Percentiles rank a stretch among this genome's conserved stretches.
Conservation (phyloP, 2,329 filamentous ascomycete genomes). For the Paradendryphiella salina region DNA sequence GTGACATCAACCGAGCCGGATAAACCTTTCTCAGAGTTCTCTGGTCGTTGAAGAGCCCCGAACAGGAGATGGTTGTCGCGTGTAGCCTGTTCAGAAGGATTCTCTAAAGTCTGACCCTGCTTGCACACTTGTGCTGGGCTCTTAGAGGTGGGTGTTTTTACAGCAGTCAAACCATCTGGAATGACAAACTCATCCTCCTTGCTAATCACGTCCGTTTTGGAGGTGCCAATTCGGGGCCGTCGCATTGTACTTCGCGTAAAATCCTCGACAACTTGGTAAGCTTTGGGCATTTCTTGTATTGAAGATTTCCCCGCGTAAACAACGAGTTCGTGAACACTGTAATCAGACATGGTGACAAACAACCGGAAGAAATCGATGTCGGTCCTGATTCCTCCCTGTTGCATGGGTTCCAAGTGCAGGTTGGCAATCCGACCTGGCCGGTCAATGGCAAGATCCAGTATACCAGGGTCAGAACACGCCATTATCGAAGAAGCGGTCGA, state of each 20-base stretch:
- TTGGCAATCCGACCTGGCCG: constrained; percentile 14
- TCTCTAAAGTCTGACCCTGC: background rate
- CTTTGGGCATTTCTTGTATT: background rate
- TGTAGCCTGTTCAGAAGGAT: background rate
- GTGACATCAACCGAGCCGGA: constrained; percentile 16
- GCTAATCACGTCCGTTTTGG: constrained; percentile 7
- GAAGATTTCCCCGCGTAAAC: constrained; percentile 14
- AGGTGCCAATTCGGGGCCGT: constrained; percentile 3
- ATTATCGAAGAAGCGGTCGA: constrained; percentile 11
- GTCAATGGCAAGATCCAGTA: constrained; percentile 22
- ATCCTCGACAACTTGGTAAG: constrained; percentile 14
- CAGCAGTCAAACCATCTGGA: constrained; percentile 27
- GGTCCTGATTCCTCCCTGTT: constrained; percentile 24
- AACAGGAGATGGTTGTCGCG: constrained; percentile 21
- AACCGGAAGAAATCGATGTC: constrained; percentile 35
- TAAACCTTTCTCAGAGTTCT: background rate
- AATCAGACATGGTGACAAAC: constrained; percentile 25
- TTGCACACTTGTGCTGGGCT: constrained; percentile 10
- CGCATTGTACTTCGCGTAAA: constrained; percentile 24
- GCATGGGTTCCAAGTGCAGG: constrained; percentile 27
- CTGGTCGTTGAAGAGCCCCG: constrained; percentile 13
- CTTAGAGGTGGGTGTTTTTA: constrained; percentile 15
- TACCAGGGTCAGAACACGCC: constrained; percentile 34
- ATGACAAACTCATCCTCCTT: constrained; percentile 37
- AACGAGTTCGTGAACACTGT: constrained; percentile 34